phyloP scores from a whole-genome alignment of 2,329 filamentous ascomycete genomes.

The Colletotrichum orchidophilum region DNA sequence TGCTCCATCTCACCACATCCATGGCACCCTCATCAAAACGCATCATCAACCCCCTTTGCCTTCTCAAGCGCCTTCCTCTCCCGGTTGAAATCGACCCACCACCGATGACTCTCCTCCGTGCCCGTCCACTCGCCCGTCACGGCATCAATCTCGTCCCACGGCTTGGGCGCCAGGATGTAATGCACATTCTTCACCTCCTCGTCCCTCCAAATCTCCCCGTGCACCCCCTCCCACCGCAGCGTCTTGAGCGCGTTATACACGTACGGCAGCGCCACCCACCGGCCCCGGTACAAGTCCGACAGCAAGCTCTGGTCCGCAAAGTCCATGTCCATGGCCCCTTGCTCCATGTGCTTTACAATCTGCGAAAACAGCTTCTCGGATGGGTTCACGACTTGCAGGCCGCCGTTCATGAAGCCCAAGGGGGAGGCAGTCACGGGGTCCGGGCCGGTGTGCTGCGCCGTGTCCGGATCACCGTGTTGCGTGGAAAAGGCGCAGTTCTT shows the following conservation, averaged over 20 bases:
- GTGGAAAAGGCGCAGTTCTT: conserved; percentile 67
- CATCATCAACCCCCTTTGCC: conserved; percentile 48
- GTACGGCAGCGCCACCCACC: conserved; percentile 69
- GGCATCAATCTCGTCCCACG: conserved; percentile 63
- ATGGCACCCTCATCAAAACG: conserved; percentile 38
- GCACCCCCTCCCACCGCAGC: conserved; percentile 61
- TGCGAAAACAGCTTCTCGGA: conserved; percentile 56
- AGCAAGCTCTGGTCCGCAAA: conserved; percentile 71
- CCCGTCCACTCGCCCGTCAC: conserved; percentile 53
- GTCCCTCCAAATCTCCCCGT: conserved; percentile 66
- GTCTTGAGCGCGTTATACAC: conserved; percentile 72
- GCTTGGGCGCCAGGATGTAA: conserved; percentile 69
- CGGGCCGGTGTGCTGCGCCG: conserved; percentile 56
- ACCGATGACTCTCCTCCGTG: conserved; percentile 59
- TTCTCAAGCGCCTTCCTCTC: conserved; percentile 54
- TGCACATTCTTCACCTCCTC: conserved; percentile 68
- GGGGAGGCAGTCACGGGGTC: conserved; percentile 54
- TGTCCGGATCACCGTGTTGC: conserved; percentile 57
- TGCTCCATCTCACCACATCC: background rate
- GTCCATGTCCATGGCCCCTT: conserved; percentile 56
- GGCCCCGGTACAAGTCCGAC: conserved; percentile 61
- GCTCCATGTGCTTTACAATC: conserved; percentile 61
- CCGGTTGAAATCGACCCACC: conserved; percentile 64
- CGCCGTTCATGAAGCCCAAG: conserved; percentile 64
- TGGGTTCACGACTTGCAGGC: conserved; percentile 66